phyloP scores from a whole-genome alignment of 2,329 filamentous ascomycete genomes.

The Harringtonia aguacate region DNA sequence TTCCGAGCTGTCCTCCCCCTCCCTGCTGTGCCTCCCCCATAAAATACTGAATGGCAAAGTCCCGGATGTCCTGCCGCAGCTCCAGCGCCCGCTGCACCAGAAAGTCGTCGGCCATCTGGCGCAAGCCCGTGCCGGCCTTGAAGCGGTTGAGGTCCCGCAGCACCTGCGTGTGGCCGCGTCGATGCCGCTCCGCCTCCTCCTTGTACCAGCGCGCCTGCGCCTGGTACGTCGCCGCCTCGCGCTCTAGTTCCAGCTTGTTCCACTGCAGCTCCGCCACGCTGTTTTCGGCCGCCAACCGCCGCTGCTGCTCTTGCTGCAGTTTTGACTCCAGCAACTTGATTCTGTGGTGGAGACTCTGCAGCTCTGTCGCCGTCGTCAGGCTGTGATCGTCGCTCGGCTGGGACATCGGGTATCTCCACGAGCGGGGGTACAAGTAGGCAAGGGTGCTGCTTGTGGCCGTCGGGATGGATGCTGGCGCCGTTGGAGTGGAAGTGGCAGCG shows the following conservation, averaged over 20 bases:
- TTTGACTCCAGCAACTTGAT: not conserved
- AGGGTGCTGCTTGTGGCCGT: no score
- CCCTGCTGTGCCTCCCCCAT: not conserved
- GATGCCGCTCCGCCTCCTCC: constrained; percentile 4
- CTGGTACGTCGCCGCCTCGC: not conserved
- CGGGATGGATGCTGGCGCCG: no score
- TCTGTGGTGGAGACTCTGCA: constrained; percentile 1
- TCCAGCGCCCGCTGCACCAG: constrained; percentile 1
- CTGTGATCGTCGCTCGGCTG: no score
- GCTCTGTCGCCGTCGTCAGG: not conserved
- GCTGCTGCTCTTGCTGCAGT: constrained; percentile 3
- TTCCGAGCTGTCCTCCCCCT: no score
- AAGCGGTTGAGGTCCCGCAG: constrained; percentile 8
- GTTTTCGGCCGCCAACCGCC: constrained; percentile 1
- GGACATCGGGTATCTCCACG: no score
- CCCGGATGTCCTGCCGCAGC: constrained; percentile 8
- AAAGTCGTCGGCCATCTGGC: constrained; percentile 5
- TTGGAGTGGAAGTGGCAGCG: no score
- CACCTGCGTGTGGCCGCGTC: constrained; percentile 4
- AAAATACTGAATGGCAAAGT: constrained; percentile 7
- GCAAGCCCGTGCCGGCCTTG: constrained; percentile 5
- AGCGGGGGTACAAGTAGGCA: no score
- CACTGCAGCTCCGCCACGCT: not conserved
- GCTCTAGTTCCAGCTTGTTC: no score
- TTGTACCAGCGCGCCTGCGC: not conserved